phyloP scores from a whole-genome alignment of 139 green algal genomes.

The Astrephomene gubernaculifera region DNA sequence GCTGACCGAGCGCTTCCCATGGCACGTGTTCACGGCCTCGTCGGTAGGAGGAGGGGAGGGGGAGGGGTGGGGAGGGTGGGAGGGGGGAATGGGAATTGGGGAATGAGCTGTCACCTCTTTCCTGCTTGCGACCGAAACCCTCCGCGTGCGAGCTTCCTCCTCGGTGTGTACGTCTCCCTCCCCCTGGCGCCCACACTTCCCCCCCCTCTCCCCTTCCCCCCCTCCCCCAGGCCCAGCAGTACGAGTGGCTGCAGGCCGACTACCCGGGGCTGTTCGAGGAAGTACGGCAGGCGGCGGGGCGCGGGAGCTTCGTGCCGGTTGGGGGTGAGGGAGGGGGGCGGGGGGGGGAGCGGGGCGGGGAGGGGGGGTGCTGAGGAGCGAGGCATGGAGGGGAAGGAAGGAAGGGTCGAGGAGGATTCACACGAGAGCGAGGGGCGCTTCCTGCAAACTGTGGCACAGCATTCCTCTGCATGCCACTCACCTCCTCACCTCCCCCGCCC shows the following conservation, averaged over 20 bases:
- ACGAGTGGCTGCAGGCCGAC: conserved; percentile 51
- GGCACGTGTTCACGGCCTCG: conserved; percentile 48
- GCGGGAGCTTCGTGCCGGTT: conserved; percentile 47
- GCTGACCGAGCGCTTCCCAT: conserved; percentile 46
- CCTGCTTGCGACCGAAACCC: not conserved
- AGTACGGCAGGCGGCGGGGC: conserved; percentile 5
- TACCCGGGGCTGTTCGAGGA: conserved; percentile 46
- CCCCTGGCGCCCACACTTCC: not conserved
- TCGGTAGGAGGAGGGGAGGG: conserved; percentile 13
- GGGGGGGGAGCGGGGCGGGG: not conserved
- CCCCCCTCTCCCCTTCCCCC: not conserved
- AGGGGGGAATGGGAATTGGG: not conserved
- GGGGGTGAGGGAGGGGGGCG: conserved; percentile 19
- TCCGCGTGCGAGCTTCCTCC: too few relatives aligned
- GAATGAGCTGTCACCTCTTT: not conserved
- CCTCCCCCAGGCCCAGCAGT: conserved; percentile 53
- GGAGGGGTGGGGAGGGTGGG: not conserved
- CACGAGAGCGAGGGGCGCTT: too few relatives aligned
- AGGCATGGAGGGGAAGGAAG: too few relatives aligned
- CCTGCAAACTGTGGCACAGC: too few relatives aligned
- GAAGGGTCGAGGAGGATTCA: too few relatives aligned
- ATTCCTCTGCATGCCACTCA: not conserved
- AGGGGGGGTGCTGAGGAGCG: too few relatives aligned
- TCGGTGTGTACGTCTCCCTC: too few relatives aligned
- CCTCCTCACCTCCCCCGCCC: not conserved